A percentile compares a stretch with the other conserved stretches of the same genome.
Conservation (phyloP, 2,329 filamentous ascomycete species). For the Neofusicoccum parvum region DNA sequence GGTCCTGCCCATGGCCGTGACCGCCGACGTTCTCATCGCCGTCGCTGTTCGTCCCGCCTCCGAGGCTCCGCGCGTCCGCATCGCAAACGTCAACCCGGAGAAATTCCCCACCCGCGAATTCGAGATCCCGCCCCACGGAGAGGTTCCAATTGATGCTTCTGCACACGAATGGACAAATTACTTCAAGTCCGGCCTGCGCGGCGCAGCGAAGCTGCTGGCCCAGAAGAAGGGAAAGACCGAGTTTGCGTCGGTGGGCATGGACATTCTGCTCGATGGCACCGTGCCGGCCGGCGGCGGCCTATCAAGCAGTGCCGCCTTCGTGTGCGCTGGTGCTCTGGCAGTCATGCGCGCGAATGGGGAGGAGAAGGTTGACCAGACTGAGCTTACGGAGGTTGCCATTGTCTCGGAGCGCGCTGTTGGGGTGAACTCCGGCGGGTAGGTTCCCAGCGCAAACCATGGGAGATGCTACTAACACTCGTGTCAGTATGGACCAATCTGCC, state of each 20-base stretch:
- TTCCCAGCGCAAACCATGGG: not conserved
- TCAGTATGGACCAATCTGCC: constrained; percentile 93
- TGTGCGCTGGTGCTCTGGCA: constrained; percentile 85
- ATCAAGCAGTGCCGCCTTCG: constrained; percentile 91
- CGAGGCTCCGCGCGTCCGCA: constrained; percentile 66
- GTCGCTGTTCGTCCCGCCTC: constrained; percentile 62
- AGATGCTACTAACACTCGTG: constrained; percentile 28
- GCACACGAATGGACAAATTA: constrained; percentile 97
- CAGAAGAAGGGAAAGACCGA: constrained; percentile 61
- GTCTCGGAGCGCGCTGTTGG: constrained; percentile 92
- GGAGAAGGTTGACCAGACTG: constrained; percentile 79
- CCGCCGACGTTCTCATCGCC: constrained; percentile 85
- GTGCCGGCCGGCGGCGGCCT: constrained; percentile 91
- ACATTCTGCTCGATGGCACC: constrained; percentile 86
- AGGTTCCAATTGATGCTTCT: constrained; percentile 73
- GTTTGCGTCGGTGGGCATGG: constrained; percentile 75
- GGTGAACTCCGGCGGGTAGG: constrained; percentile 91
- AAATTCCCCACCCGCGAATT: constrained; percentile 80
- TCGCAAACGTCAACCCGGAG: constrained; percentile 75
- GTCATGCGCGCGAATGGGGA: constrained; percentile 85
- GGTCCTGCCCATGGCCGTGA: constrained; percentile 93
- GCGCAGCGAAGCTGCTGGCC: constrained; percentile 76
- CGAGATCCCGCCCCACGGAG: constrained; percentile 61
- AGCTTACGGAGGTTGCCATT: constrained; percentile 88
- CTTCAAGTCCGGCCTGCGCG: constrained; percentile 88